Evolutionary conservation across 768 basidiomycete species (phyloP).

Genomic region (Termitomyces sp.): DNA sequence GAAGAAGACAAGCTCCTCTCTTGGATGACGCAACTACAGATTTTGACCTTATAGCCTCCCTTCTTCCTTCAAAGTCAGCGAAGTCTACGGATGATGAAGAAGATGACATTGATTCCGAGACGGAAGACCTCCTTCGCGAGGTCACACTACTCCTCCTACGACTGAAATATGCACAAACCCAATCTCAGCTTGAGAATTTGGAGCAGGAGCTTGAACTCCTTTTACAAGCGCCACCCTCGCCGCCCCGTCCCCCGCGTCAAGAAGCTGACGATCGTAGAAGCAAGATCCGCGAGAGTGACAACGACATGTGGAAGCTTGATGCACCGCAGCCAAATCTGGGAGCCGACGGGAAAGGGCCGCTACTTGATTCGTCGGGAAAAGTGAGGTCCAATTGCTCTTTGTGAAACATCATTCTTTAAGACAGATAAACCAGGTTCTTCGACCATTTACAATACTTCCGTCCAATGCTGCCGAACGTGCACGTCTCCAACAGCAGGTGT

Average conservation of each 20-base stretch:
- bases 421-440: constrained; percentile 58
- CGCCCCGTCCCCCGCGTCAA: constrained; percentile 25
- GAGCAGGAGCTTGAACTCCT: constrained; percentile 75
- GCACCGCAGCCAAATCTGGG: constrained; percentile 41
- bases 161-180: constrained; percentile 68
- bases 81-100: constrained; percentile 28
- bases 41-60: constrained; percentile 61
- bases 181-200: constrained; percentile 63
- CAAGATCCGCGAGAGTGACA: constrained; percentile 40
- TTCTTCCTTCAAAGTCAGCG: constrained; percentile 43
- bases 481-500: constrained; percentile 76
- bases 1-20: constrained; percentile 39
- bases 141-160: constrained; percentile 69
- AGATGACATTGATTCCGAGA: constrained; percentile 54
- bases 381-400: constrained; percentile 35
- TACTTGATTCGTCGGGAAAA: constrained; percentile 77
- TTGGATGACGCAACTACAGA: constrained; percentile 40
- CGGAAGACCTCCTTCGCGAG: constrained; percentile 67
- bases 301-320: constrained; percentile 76
- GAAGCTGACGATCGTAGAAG: constrained; percentile 35
- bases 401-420: not conserved
- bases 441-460: constrained; percentile 92
- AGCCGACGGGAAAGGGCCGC: constrained; percentile 52
- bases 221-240: constrained; percentile 47
- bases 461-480: constrained; percentile 65